phyloP scores from a whole-genome alignment of 148 eudicot genomes.

The Nepenthes mirabilis region DNA sequence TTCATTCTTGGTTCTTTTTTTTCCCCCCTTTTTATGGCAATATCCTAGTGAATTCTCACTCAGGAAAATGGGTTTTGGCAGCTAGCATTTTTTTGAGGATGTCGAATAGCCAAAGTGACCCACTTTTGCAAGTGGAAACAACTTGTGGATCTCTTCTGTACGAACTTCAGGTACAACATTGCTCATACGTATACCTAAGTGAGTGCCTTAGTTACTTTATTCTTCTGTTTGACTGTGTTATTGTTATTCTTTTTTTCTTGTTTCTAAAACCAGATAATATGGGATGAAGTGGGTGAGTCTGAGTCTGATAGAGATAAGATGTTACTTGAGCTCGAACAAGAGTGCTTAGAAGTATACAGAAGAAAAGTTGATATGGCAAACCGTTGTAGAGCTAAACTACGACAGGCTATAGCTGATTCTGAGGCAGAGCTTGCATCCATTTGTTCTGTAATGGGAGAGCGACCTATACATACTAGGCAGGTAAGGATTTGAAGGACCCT shows the following conservation, averaged over 20 bases:
- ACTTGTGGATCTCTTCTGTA: slow-evolving; percentile 34
- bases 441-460: slow-evolving; percentile 63
- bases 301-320: slow-evolving; percentile 53
- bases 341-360: slow-evolving; percentile 60
- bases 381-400: slow-evolving; percentile 50
- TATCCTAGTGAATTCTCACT: no score
- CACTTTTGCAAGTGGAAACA: slow-evolving; percentile 24
- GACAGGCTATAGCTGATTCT: slow-evolving; percentile 64
- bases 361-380: slow-evolving; percentile 68
- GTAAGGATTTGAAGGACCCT: slow-evolving; percentile 12
- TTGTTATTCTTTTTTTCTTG: not conserved
- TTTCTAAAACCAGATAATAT: slow-evolving; percentile 32
- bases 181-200: not conserved
- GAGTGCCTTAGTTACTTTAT: not conserved
- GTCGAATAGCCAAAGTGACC: slow-evolving; percentile 21
- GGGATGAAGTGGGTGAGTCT: slow-evolving; percentile 79
- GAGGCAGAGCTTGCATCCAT: slow-evolving; percentile 75
- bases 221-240: not conserved
- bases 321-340: slow-evolving; percentile 59
- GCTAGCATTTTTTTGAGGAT: slow-evolving; percentile 8
- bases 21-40: no score
- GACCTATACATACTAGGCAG: slow-evolving; percentile 62
- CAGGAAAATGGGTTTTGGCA: no score
- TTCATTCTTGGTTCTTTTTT: no score
- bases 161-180: slow-evolving; percentile 29